Conservation (phyloP, 495 filamentous ascomycete species). For the Penicillium maclennaniae region DNA sequence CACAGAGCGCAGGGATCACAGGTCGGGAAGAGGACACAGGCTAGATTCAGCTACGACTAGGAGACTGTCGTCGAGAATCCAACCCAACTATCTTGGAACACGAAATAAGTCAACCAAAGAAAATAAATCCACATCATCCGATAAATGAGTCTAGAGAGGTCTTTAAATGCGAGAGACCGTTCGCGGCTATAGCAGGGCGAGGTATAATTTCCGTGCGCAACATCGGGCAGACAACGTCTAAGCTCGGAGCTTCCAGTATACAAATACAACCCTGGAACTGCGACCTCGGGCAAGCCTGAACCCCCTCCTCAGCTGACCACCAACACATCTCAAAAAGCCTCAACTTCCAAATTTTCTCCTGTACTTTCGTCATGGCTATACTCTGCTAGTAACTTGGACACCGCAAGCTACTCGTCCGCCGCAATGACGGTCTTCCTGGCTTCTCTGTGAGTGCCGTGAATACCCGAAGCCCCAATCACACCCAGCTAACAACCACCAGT, state of each 20-base stretch:
- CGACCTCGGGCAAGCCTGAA: background rate
- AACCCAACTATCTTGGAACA: background rate
- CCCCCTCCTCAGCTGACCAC: conserved; percentile 5
- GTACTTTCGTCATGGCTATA: background rate
- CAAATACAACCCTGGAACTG: conserved; percentile 1
- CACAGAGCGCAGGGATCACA: background rate
- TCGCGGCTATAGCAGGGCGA: conserved; percentile 10
- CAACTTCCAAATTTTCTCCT: background rate
- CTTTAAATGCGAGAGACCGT: conserved; percentile 1
- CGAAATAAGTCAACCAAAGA: background rate
- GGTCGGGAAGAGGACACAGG: background rate
- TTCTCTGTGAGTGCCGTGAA: conserved; percentile 23
- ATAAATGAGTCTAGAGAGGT: background rate
- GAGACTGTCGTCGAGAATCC: background rate
- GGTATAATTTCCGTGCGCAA: conserved; percentile 7
- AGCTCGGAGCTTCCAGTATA: background rate
- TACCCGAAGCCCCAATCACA: background rate
- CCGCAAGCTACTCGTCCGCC: background rate
- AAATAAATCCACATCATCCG: background rate
- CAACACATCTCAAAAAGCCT: background rate
- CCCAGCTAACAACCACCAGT: conserved; percentile 16
- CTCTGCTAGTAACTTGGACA: background rate
- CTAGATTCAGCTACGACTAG: background rate
- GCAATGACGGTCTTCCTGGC: conserved; percentile 32
- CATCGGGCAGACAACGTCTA: conserved; percentile 8